A percentile compares a stretch with the other conserved stretches of the same genome.
Evolutionary conservation across 2,329 filamentous ascomycete genomes (phyloP).

Genomic region (Lasiodiplodia sp.): DNA sequence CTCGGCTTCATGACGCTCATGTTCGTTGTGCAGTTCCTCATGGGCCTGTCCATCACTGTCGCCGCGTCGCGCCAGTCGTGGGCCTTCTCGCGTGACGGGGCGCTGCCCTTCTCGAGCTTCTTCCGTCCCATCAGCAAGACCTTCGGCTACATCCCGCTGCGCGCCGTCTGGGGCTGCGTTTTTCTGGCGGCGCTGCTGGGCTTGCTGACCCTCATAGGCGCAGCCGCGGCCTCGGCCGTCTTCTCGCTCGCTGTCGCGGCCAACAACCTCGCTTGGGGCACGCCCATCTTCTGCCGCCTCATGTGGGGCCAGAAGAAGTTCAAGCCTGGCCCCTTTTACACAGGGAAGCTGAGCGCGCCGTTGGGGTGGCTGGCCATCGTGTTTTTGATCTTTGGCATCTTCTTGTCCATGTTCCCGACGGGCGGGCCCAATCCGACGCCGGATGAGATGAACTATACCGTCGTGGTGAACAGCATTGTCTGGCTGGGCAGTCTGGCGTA

Average conservation of each 20-base stretch:
- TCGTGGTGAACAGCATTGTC: constrained; percentile 66
- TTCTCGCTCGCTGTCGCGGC: constrained; percentile 67
- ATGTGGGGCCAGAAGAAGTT: constrained; percentile 67
- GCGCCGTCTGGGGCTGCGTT: constrained; percentile 63
- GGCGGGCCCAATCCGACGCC: constrained; percentile 61
- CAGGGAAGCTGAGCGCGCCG: constrained; percentile 59
- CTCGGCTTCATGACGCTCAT: constrained; percentile 66
- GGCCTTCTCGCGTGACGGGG: constrained; percentile 70
- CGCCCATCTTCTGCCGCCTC: constrained; percentile 65
- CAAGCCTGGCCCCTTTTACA: constrained; percentile 66
- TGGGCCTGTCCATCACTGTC: constrained; percentile 65
- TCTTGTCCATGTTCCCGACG: constrained; percentile 66
- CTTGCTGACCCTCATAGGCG: constrained; percentile 65
- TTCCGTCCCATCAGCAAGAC: constrained; percentile 63
- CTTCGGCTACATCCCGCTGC: constrained; percentile 65
- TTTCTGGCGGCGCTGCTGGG: constrained; percentile 61
- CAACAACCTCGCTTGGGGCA: constrained; percentile 68
- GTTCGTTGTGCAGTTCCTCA: constrained; percentile 68
- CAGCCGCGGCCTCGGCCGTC: constrained; percentile 64
- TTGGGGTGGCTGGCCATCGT: constrained; percentile 62
- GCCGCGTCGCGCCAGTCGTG: constrained; percentile 68
- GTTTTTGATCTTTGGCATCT: constrained; percentile 64
- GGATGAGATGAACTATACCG: constrained; percentile 67
- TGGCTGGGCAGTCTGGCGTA: constrained; percentile 65
- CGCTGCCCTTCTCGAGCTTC: constrained; percentile 65